Evolutionary conservation across 2,329 filamentous ascomycete species (phyloP), one percentile per base, ranked within the genome.

Genomic region (Aotearoamyces nothofagi): DNA sequence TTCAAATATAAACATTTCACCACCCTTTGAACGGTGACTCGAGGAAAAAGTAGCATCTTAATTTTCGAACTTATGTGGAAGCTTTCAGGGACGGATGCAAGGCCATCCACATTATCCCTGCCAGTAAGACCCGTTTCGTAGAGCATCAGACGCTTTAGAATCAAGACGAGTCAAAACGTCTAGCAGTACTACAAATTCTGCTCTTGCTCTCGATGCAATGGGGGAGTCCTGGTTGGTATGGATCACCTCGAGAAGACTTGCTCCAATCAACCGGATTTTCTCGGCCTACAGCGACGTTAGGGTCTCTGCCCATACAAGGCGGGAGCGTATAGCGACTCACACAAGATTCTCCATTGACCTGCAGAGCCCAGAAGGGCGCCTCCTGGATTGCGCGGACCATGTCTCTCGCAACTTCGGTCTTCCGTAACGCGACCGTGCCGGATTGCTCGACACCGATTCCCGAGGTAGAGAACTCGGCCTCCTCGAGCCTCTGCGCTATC

Each of bases 381-480:
- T 54, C 51, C 2, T 51, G 49, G 15, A 60, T 51, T 0, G 57
- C 49, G 0, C 50, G 43, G 9, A 59, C 22, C 49, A 59, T 56
- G 24, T 58, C 54, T 9, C 53, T 43, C 2, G 56, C 57, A 26
- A 60, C 58, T 26, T 60, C 57, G 0, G 55, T 58, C 33, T 55
- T 56, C 19, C 46, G 35, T 29, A 42, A 31, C 12, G 39, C 38
- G 10, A 33, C 33, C 16, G 33, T 30, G 9, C 15, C 10, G 17
- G 27, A n/a, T n/a, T n/a, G 17, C 20, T 30, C 27, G 17, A 22
- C 12, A 26, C 27, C 27, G 9, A 30, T n/a, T 9, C n/a, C 27
- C 4, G 17, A 13, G 10, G 10, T n/a, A 8, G 19, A 22, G 19
- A 22, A 22, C n/a, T 22, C 19, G 19, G 19, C 8, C 11, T 42